A percentile compares a stretch with the other conserved stretches of the same genome.
These are phyloP conservation scores for Fusarium nematophilum DNA, from an alignment of 2,329 filamentous ascomycete genomes.

Conservation along the genomic window DNA sequence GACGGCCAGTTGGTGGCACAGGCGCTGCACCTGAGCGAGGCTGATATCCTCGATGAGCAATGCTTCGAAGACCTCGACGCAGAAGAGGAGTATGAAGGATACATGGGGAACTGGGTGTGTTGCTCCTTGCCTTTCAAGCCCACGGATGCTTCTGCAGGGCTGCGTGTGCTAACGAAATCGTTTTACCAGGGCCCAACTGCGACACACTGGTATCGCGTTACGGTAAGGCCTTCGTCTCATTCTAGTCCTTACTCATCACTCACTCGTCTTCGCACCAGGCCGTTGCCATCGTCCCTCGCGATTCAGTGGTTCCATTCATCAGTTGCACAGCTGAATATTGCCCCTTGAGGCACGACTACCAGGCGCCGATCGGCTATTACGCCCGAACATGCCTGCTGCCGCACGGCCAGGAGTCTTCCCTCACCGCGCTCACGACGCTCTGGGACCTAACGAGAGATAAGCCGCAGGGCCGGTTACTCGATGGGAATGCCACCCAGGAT, in stretches of 20 bases:
- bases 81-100: slow-evolving; percentile 43
- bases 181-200: slow-evolving; percentile 29
- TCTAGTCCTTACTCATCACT: background rate
- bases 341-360: background rate
- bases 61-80: slow-evolving; percentile 31
- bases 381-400: slow-evolving; percentile 7
- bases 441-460: background rate
- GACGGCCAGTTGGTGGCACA: slow-evolving; percentile 36
- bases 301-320: slow-evolving; percentile 28
- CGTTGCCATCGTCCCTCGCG: slow-evolving; percentile 33
- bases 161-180: background rate
- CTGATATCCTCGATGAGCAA: slow-evolving; percentile 36
- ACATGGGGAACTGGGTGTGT: slow-evolving; percentile 44
- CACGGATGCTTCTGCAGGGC: background rate
- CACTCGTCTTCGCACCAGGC: slow-evolving; percentile 12
- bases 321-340: rapidly evolving
- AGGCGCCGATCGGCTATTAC: slow-evolving; percentile 20
- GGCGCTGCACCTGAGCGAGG: slow-evolving; percentile 27
- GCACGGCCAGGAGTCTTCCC: background rate
- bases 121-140: background rate
- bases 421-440: slow-evolving; percentile 10
- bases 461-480: background rate
- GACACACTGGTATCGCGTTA: slow-evolving; percentile 41
- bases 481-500: background rate
- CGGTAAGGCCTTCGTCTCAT: slow-evolving; percentile 17